Evolutionary conservation across 2,329 filamentous ascomycete genomes (phyloP), one percentile per base, ranked within the genome.

Genomic region (Trichoderma aggressivum): DNA sequence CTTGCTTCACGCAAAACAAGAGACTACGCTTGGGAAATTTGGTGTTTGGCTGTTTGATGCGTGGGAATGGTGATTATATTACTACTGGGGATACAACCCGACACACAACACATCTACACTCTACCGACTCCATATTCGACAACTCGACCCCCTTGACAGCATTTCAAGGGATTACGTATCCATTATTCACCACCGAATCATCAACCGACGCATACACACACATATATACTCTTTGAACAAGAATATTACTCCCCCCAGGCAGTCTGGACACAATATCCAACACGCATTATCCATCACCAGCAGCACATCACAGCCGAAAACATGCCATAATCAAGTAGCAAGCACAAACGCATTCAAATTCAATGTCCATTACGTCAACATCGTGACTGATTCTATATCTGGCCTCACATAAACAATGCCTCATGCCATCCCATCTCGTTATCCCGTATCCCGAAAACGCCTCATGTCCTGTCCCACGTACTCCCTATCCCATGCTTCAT

Each of bases 361-460:
- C 26, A 30, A 47, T 68, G 16, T 68, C 56, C 56, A 68, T 61
- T 18, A 68, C 16, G 28, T 60, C 21, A 68, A 68, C 58, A 61
- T 36, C 10, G 65, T 58, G 65, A 32, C 65, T 26, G 21, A 26
- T 34, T 53, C 56, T 50, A 60, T 47, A 68, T 50, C 36, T 60
- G 65, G 32, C 65, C 28, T 34, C 63, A 18, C 60, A 68, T 50
- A 61, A 68, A 68, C 65, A 68, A 68, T 61, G 39, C 56, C 65
- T 50, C 55, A 60, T 68, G 56, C 39, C 26, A 50, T 16, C 60
- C 36, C n/a, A 26, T 68, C n/a, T 60, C 26, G 21, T 50, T 21
- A 60, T 60, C 58, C 30, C 28, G 21, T n/a, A n/a, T n/a, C n/a
- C n/a, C n/a, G n/a, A 39, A 39, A 66, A 65, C 69, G 62, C 69